A percentile compares a stretch with the other conserved stretches of the same genome.
Evolutionary conservation across 768 basidiomycete genomes (phyloP).

Genomic region (Leccinum longicurvipes): DNA sequence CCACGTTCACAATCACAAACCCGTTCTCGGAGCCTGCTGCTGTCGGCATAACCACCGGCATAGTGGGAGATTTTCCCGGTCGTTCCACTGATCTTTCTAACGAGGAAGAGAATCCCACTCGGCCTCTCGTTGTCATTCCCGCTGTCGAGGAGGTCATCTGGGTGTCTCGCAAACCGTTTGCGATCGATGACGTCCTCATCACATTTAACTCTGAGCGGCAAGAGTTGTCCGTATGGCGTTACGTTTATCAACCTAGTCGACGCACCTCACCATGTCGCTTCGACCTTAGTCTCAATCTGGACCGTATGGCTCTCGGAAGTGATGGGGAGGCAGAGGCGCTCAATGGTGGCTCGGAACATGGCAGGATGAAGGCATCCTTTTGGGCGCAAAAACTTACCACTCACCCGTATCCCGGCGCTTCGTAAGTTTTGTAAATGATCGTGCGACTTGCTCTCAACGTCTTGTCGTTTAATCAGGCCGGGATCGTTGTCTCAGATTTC

Average conservation of each 20-base stretch:
- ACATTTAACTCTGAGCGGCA: conserved; percentile 55
- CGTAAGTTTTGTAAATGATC: conserved; percentile 42
- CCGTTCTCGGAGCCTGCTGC: conserved; percentile 73
- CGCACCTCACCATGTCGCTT: conserved; percentile 49
- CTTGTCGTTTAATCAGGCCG: conserved; percentile 13
- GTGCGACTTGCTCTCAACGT: background rate
- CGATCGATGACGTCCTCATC: conserved; percentile 49
- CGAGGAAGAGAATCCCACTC: conserved; percentile 50
- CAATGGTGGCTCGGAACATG: conserved; percentile 48
- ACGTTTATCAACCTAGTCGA: conserved; percentile 48
- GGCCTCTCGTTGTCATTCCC: conserved; percentile 52
- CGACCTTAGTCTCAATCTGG: conserved; percentile 58
- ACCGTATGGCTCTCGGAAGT: conserved; percentile 64
- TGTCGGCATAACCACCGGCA: conserved; percentile 64
- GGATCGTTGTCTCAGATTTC: conserved; percentile 35
- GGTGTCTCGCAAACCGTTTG: conserved; percentile 45
- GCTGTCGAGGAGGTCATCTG: conserved; percentile 65
- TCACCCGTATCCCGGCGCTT: conserved; percentile 42
- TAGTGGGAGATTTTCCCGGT: conserved; percentile 43
- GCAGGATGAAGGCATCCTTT: conserved; percentile 65
- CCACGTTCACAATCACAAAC: conserved; percentile 74
- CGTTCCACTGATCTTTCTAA: conserved; percentile 43
- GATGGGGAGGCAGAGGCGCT: conserved; percentile 41
- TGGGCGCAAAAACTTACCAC: conserved; percentile 67
- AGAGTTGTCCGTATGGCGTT: conserved; percentile 68